phyloP scores from a whole-genome alignment of 1,139 yeast genomes.

The Hansenula sp. region DNA sequence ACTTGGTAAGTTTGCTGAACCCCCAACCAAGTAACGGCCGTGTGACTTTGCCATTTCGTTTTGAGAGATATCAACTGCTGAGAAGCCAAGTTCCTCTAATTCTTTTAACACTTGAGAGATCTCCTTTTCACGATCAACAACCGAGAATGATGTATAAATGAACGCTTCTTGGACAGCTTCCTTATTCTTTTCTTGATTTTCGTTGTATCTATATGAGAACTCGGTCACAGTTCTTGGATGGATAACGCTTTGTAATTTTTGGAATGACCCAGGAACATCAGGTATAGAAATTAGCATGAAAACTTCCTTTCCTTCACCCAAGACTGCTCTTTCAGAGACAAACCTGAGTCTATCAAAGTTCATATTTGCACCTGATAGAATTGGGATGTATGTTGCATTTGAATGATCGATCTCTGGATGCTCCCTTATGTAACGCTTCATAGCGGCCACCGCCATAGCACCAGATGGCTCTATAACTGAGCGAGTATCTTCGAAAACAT shows the following conservation, averaged over 20 bases:
- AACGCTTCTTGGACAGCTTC: constrained; percentile 50
- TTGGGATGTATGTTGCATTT: constrained; percentile 73
- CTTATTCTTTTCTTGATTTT: constrained; percentile 28
- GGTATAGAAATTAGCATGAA: constrained; percentile 89
- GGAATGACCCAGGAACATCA: constrained; percentile 87
- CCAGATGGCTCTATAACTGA: constrained; percentile 96
- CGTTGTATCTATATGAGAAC: constrained; percentile 77
- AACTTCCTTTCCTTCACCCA: constrained; percentile 97
- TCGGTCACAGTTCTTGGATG: constrained; percentile 91
- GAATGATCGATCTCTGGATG: constrained; percentile 71
- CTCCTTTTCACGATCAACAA: constrained; percentile 64
- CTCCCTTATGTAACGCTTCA: constrained; percentile 70
- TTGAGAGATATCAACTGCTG: constrained; percentile 79
- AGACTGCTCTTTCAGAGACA: constrained; percentile 96
- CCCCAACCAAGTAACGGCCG: constrained; percentile 95
- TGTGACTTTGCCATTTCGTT: constrained; percentile 95
- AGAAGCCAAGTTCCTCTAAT: constrained; percentile 48
- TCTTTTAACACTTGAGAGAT: constrained; percentile 40
- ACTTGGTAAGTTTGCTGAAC: constrained; percentile 61
- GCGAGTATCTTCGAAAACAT: constrained; percentile 92
- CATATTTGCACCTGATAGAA: constrained; percentile 96
- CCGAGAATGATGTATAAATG: constrained; percentile 85
- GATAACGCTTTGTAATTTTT: constrained; percentile 65
- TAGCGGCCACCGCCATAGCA: constrained; percentile 92
- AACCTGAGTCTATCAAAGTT: constrained; percentile 93